Conservation (phyloP, 805 yeast genomes). For the Metschnikowia lachancei region DNA sequence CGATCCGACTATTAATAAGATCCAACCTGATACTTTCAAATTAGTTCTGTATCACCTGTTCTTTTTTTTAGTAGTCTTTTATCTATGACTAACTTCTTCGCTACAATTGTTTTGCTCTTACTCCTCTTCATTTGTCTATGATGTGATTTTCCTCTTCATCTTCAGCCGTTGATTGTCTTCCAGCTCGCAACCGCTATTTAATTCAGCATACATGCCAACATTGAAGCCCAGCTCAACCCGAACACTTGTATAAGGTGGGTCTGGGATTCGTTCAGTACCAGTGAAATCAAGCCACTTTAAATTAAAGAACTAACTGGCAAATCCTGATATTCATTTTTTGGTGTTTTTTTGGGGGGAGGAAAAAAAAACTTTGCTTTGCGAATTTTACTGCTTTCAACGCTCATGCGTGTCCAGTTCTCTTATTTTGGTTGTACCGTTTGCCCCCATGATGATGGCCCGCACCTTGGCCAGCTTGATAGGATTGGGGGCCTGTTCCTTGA, state of each 20-base stretch:
- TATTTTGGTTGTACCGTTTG: conserved; percentile 17
- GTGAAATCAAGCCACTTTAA: too few relatives aligned
- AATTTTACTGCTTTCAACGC: background rate
- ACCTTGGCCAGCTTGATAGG: conserved; percentile 9
- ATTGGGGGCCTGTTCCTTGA: conserved; percentile 8
- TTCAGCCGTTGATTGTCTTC: background rate
- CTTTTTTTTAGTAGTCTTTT: background rate
- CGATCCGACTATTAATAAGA: too few relatives aligned
- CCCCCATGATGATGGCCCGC: conserved; percentile 11
- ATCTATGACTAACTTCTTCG: background rate
- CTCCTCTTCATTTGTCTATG: background rate
- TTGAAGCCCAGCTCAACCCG: too few relatives aligned
- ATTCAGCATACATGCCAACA: too few relatives aligned
- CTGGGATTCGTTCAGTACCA: too few relatives aligned
- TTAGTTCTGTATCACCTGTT: background rate
- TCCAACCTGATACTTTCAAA: background rate
- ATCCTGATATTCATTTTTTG: background rate
- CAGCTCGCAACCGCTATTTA: background rate
- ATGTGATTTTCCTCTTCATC: background rate
- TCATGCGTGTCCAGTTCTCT: conserved; percentile 5
- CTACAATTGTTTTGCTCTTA: background rate
- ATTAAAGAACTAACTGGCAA: background rate
- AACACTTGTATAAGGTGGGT: too few relatives aligned
- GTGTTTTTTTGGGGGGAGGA: background rate
- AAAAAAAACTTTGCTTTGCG: background rate